Base-by-base conservation (phyloP, 2,329 filamentous ascomycete genomes). In the Calonectria hawksworthii region DNA sequence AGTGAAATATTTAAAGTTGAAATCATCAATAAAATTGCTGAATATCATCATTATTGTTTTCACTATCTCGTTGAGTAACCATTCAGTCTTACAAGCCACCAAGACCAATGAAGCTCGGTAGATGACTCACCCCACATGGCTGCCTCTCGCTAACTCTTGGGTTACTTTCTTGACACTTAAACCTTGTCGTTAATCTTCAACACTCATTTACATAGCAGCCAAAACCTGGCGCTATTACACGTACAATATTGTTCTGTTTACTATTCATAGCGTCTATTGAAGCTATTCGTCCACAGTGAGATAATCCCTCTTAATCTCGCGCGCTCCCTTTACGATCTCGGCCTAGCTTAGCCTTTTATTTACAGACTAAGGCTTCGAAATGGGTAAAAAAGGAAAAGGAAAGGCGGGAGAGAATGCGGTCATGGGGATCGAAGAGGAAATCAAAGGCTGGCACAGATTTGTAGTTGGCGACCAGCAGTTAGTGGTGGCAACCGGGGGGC, bases 11-110 rank as follows among this genome's bases (percentile, higher is more conserved):
- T 3, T 44, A 44, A 34, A n/a, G n/a, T n/a, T n/a, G n/a, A 34
- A 44, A 4, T 14, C 0, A 44, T n/a, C 5, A n/a, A 1, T n/a
- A 11, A n/a, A 4, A 21, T 3, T n/a, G 1, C 21, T 4, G 10
- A 21, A 11, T 6, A 7, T n/a, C 8, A 13, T 13, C 2, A 47
- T 59, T 2, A 4, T 32, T 32, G 16, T 56, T 0, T 18, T 11
- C 1, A n/a, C 2, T 13, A n/a, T 34, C 16, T n/a, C 5, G 14
- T 51, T 16, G 14, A 30, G 9, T 5, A 10, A 13, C 44, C 21
- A 11, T 59, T 38, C 1, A 14, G 16, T 21, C 41, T 23, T n/a
- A 1, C 32, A 38, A n/a, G 14, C 10, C 28, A 16, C n/a, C 21
- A 18, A 38, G 18, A 26, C 11, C 4, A 23, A 26, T 3, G 32